Base-by-base conservation (phyloP, 202 grass and related monocot genomes). In the Sporobolus alterniflorus region DNA sequence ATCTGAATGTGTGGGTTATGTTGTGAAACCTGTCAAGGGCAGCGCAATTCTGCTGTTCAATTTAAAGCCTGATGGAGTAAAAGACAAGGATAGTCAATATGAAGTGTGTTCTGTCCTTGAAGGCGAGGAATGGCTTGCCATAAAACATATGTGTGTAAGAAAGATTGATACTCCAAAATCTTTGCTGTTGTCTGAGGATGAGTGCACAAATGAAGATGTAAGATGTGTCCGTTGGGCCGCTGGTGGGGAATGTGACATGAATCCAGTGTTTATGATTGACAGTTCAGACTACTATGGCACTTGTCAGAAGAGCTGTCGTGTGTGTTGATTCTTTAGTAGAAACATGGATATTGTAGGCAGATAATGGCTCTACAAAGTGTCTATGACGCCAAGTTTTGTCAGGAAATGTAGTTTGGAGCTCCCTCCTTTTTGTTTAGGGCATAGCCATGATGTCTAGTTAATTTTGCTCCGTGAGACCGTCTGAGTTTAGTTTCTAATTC, bases 271-370 rank as follows among this genome's bases (percentile, higher is more conserved):
- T 83, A 98, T 98, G 96, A 72, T 90, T 32, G 92, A 91, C 44
- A 98, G 81, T 43, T 30, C 82, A 0, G 96, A 98, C 72, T 98
- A 98, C 82, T 93, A 93, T 47, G 96, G 96, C 78, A 82, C 90
- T 64, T 98, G 92, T 76, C 44, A 80, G 13, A 98, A 93, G 87
- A 95, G 92, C 73, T 98, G 91, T 64, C 51, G 28, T 21, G 90
- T 79, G 51, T 98, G 92, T 32, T 93, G 29, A 17, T 3, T 91
- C 17, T 30, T 78, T 18, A 39, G 24, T 76, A 81, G 11, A 82
- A 80, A 62, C 69, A 36, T 50, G 74, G 64, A 42, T 56, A 73
- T 39, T 85, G 31, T 86, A 32, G 54, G 71, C 3, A 36, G 64
- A 74, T 20, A 66, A 65, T 81, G 82, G 26, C 42, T 11, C 24